Percentiles rank a stretch among this genome's conserved stretches.
Evolutionary conservation across 805 yeast genomes (phyloP).

Genomic region (Candida namnaoensis): DNA sequence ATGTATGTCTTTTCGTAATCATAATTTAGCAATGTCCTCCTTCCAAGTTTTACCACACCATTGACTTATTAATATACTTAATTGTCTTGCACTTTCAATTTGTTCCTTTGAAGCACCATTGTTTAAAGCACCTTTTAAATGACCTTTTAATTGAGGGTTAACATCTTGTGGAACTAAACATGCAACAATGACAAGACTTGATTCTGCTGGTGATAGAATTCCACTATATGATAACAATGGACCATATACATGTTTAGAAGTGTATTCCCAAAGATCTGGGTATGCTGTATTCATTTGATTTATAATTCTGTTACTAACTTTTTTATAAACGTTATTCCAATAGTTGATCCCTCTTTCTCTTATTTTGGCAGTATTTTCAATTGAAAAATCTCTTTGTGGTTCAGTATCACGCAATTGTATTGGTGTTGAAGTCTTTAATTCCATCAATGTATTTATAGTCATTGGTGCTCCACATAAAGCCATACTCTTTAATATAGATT

Average conservation of each 20-base stretch:
- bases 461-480: conserved; percentile 83
- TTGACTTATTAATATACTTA: conserved; percentile 56
- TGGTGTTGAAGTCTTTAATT: conserved; percentile 62
- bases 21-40: conserved; percentile 24
- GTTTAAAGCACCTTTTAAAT: conserved; percentile 76
- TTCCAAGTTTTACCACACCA: conserved; percentile 72
- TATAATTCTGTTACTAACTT: conserved; percentile 59
- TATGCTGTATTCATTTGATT: conserved; percentile 65
- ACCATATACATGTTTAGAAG: conserved; percentile 66
- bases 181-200: conserved; percentile 70
- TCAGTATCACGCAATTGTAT: conserved; percentile 25
- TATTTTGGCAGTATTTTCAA: conserved; percentile 20
- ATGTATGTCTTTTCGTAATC: neutral
- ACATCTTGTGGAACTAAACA: conserved; percentile 88
- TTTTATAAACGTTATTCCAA: conserved; percentile 72
- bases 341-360: conserved; percentile 46
- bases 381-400: conserved; percentile 20
- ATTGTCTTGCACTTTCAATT: conserved; percentile 45
- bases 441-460: conserved; percentile 69
- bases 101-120: conserved; percentile 65
- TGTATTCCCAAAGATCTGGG: conserved; percentile 77
- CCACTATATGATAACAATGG: conserved; percentile 66
- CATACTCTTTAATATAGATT: conserved; percentile 67
- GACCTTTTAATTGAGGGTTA: conserved; percentile 88
- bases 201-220: conserved; percentile 55